Evolutionary conservation across 1,139 yeast genomes (phyloP).

Genomic region (Saccharomyces uvarum): DNA sequence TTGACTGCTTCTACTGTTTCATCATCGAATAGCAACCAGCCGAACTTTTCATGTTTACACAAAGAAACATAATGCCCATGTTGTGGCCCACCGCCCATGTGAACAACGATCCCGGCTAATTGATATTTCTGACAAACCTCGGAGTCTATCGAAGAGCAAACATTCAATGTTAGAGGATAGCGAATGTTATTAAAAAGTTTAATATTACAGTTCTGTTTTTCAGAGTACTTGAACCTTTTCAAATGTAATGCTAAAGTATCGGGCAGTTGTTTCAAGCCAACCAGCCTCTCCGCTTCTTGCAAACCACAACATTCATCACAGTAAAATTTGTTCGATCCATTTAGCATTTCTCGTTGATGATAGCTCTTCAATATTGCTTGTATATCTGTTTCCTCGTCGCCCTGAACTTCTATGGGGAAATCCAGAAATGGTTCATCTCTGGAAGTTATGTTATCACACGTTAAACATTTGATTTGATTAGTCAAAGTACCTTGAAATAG

Average conservation of each 20-base stretch:
- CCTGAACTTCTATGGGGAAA: conserved; percentile 64
- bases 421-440: conserved; percentile 85
- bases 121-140: conserved; percentile 55
- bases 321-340: conserved; percentile 83
- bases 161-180: conserved; percentile 66
- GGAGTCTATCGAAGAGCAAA: conserved; percentile 63
- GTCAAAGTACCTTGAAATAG: conserved; percentile 81
- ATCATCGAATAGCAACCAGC: conserved; percentile 92
- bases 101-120: conserved; percentile 79
- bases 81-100: conserved; percentile 95
- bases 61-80: conserved; percentile 93
- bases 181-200: conserved; percentile 79
- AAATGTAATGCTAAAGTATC: conserved; percentile 73
- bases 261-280: conserved; percentile 73
- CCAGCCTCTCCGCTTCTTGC: conserved; percentile 90
- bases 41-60: conserved; percentile 67
- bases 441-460: conserved; percentile 77
- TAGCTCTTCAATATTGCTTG: conserved; percentile 72
- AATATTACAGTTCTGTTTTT: conserved; percentile 68
- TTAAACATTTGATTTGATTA: conserved; percentile 80
- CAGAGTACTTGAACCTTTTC: conserved; percentile 87
- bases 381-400: conserved; percentile 64
- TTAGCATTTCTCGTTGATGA: conserved; percentile 75
- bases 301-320: conserved; percentile 86
- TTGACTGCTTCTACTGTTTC: conserved; percentile 88